phyloP scores from a whole-genome alignment of 2,329 filamentous ascomycete species.

The Bipolaris zeicola region DNA sequence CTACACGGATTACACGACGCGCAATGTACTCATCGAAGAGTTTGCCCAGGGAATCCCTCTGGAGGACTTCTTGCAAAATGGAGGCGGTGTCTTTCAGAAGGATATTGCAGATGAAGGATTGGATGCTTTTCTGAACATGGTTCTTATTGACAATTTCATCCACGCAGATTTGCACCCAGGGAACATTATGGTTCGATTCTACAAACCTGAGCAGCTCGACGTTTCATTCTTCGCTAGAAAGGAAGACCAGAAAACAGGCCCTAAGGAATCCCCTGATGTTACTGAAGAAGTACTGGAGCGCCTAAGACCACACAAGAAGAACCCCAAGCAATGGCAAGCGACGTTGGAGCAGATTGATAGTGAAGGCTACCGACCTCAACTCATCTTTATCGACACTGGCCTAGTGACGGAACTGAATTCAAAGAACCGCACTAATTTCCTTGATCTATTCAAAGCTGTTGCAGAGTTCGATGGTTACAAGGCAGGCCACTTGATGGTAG shows the following conservation, averaged over 20 bases:
- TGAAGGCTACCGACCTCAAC: conserved; percentile 89
- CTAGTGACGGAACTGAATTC: conserved; percentile 92
- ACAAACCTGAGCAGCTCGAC: conserved; percentile 76
- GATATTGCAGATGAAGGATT: conserved; percentile 95
- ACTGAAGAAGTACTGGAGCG: conserved; percentile 85
- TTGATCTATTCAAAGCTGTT: conserved; percentile 93
- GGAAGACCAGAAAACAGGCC: conserved; percentile 41
- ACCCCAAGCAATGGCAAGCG: conserved; percentile 71
- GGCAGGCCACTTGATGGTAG: conserved; percentile 93
- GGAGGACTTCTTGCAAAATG: conserved; percentile 86
- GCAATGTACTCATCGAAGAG: conserved; percentile 91
- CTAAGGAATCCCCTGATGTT: conserved; percentile 68
- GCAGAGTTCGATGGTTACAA: conserved; percentile 97
- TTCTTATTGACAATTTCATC: conserved; percentile 96
- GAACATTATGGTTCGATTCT: conserved; percentile 99
- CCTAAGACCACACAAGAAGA: conserved; percentile 73
- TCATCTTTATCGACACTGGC: conserved; percentile 97
- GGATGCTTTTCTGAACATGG: conserved; percentile 94
- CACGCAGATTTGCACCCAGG: conserved; percentile 96
- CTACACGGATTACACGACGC: conserved; percentile 88
- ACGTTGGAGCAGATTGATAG: conserved; percentile 77
- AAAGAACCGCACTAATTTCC: conserved; percentile 84
- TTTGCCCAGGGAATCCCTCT: conserved; percentile 94
- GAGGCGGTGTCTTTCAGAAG: conserved; percentile 88
- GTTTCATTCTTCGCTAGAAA: conserved; percentile 59